A percentile compares a stretch with the other conserved stretches of the same genome.
phyloP scores from a whole-genome alignment of 176 grass and related monocot genomes.

The Elymus sibiricus region DNA sequence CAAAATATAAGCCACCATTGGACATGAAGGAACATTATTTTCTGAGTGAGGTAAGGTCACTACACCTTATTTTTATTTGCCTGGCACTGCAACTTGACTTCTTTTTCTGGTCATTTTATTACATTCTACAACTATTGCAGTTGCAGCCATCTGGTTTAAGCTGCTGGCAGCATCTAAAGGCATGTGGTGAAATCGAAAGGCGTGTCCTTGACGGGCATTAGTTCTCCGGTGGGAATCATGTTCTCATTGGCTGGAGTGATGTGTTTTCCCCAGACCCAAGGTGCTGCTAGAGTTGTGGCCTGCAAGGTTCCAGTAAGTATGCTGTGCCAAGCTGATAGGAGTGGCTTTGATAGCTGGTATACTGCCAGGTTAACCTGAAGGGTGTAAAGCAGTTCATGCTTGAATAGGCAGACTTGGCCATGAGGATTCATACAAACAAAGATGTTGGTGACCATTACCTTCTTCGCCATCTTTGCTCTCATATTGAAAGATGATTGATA shows the following conservation, averaged over 20 bases:
- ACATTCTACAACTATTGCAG: not conserved
- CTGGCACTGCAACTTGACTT: not conserved
- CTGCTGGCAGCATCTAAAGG: slow-evolving; percentile 5
- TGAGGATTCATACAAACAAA: not conserved
- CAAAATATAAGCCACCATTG: not conserved
- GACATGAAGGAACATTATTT: not conserved
- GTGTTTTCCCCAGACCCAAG: slow-evolving; percentile 53
- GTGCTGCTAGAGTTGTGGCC: slow-evolving; percentile 63
- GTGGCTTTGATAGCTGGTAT: slow-evolving; percentile 56
- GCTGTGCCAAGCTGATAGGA: slow-evolving; percentile 64
- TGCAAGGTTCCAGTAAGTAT: slow-evolving; percentile 92
- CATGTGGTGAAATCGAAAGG: slow-evolving; percentile 64
- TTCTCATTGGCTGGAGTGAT: slow-evolving; percentile 67
- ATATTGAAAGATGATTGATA: slow-evolving; percentile 69
- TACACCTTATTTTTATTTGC: not conserved
- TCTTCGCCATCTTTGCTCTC: slow-evolving; percentile 81
- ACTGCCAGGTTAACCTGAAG: slow-evolving; percentile 68
- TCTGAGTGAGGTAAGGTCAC: not conserved
- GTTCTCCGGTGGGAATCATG: slow-evolving; percentile 62
- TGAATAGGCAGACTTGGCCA: not conserved
- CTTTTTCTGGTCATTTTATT: slow-evolving; percentile 18
- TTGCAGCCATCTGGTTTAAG: not conserved
- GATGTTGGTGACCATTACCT: slow-evolving; percentile 37
- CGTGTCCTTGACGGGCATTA: slow-evolving; percentile 48
- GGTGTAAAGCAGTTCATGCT: not conserved